Percentiles rank a stretch among this genome's conserved stretches.
Conservation (phyloP, 352 stramenopile genomes). For the Aphanomyces astaci region DNA sequence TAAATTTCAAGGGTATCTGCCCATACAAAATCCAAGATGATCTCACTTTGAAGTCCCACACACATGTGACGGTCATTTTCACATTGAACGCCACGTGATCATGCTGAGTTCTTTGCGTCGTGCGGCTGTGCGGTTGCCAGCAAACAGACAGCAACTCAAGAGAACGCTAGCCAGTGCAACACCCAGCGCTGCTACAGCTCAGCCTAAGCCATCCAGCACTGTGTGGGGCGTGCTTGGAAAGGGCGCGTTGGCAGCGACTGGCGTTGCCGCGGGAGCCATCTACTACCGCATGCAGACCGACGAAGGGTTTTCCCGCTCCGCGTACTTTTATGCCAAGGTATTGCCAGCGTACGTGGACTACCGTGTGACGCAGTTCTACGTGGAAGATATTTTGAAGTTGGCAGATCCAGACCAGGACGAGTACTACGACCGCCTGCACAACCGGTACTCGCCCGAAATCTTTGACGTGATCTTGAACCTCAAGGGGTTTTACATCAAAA, state of each 20-base stretch:
- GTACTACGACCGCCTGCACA: slow-evolving; percentile 69
- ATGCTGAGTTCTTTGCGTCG: background rate
- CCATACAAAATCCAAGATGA: too few relatives aligned
- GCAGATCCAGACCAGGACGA: slow-evolving; percentile 45
- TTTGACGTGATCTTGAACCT: slow-evolving; percentile 78
- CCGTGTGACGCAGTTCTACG: slow-evolving; percentile 61
- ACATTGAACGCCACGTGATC: background rate
- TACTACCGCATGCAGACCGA: slow-evolving; percentile 56
- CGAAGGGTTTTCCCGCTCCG: slow-evolving; percentile 68
- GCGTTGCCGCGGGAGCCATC: slow-evolving; percentile 35
- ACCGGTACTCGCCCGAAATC: slow-evolving; percentile 61
- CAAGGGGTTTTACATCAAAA: slow-evolving; percentile 85
- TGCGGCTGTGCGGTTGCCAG: background rate
- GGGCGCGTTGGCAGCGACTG: background rate
- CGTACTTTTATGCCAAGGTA: slow-evolving; percentile 83
- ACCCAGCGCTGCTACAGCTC: background rate
- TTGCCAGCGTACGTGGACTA: slow-evolving; percentile 85
- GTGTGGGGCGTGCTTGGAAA: background rate
- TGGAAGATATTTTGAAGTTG: slow-evolving; percentile 41
- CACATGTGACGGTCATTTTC: background rate
- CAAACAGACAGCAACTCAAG: background rate
- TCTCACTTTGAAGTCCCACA: background rate
- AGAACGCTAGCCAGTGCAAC: background rate
- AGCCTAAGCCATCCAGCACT: background rate
- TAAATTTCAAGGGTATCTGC: background rate